Evolutionary conservation across 2,329 filamentous ascomycete genomes (phyloP).

Genomic region (Verticillium nonalfalfae): DNA sequence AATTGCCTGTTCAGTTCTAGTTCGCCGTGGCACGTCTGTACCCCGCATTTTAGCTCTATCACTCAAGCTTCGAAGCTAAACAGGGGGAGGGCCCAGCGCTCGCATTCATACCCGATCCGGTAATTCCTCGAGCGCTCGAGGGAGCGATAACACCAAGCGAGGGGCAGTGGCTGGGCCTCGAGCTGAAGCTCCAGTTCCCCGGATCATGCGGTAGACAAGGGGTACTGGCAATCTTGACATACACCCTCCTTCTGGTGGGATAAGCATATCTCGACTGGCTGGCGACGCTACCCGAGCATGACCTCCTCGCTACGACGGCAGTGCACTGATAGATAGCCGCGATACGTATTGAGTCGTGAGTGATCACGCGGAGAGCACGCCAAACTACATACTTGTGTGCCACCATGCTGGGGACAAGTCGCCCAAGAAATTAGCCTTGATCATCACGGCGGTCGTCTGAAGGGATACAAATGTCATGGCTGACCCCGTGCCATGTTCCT

Average conservation of each 20-base stretch:
- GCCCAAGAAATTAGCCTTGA: background rate
- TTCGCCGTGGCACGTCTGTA: background rate
- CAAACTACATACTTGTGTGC: background rate
- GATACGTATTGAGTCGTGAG: background rate
- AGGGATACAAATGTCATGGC: background rate
- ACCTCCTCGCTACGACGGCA: background rate
- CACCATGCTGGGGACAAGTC: background rate
- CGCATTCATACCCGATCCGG: background rate
- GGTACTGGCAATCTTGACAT: background rate
- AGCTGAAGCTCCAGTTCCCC: background rate
- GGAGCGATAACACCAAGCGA: background rate
- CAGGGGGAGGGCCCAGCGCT: background rate
- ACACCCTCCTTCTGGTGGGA: background rate
- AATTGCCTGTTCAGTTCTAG: background rate
- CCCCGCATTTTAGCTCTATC: constrained; percentile 3
- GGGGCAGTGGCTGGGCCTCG: background rate
- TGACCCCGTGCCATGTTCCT: background rate
- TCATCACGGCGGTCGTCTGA: background rate
- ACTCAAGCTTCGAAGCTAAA: background rate
- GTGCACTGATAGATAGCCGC: background rate
- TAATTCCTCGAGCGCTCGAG: background rate
- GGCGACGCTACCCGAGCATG: background rate
- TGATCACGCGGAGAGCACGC: background rate
- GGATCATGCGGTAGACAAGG: background rate
- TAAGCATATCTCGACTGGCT: background rate